These are phyloP conservation scores for Exophiala phaeomuriformis DNA, from an alignment of 2,329 filamentous ascomycete genomes.

Conservation along the genomic window DNA sequence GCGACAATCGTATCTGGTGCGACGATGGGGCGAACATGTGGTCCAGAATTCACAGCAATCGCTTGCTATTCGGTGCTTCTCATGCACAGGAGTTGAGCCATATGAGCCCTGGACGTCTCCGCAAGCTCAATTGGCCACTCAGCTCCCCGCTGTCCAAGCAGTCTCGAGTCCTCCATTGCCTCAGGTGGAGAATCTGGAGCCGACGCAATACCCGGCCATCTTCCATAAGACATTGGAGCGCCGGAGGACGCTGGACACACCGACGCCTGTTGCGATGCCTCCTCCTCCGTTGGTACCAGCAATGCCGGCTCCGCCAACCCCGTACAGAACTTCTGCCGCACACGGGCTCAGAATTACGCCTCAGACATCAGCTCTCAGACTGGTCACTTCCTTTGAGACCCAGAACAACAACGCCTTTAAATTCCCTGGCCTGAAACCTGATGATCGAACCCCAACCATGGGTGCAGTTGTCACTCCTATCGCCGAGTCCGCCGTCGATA, in stretches of 20 bases:
- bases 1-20: slow-evolving; percentile 75
- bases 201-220: slow-evolving; percentile 20
- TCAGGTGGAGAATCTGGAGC: slow-evolving; percentile 46
- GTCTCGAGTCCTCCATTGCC: slow-evolving; percentile 15
- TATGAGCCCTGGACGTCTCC: slow-evolving; percentile 84
- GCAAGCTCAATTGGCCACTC: slow-evolving; percentile 53
- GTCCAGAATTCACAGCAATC: slow-evolving; percentile 81
- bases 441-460: slow-evolving; percentile 65
- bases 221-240: slow-evolving; percentile 23
- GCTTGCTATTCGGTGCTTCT: slow-evolving; percentile 85
- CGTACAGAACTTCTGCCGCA: slow-evolving; percentile 23
- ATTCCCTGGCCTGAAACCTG: slow-evolving; percentile 51
- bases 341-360: slow-evolving; percentile 53
- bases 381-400: slow-evolving; percentile 77
- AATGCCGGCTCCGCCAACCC: slow-evolving; percentile 22
- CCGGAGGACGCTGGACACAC: slow-evolving; percentile 37
- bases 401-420: slow-evolving; percentile 49
- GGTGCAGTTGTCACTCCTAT: slow-evolving; percentile 78
- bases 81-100: slow-evolving; percentile 78
- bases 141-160: slow-evolving; percentile 2
- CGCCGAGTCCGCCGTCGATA: slow-evolving; percentile 60
- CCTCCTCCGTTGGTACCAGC: slow-evolving; percentile 18
- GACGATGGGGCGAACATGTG: slow-evolving; percentile 91
- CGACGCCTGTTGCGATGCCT: slow-evolving; percentile 47
- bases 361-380: slow-evolving; percentile 76